A percentile compares a stretch with the other conserved stretches of the same genome.
Evolutionary conservation across 2,329 filamentous ascomycete species (phyloP).

Genomic region (Ambrosiella xylebori): DNA sequence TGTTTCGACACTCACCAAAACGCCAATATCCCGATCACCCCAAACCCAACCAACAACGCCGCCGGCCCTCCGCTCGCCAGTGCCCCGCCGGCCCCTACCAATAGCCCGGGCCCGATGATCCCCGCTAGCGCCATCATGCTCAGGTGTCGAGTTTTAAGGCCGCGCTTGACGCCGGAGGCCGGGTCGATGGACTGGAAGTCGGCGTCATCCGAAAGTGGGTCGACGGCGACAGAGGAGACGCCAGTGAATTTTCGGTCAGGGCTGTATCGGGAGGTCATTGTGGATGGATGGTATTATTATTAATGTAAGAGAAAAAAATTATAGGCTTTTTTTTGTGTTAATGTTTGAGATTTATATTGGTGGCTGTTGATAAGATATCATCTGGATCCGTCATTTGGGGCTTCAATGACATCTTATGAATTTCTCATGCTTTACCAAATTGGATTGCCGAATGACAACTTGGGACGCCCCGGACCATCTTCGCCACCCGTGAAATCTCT

Average conservation of each 20-base stretch:
- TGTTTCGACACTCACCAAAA: constrained; percentile 12
- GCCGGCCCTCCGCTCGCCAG: constrained; percentile 53
- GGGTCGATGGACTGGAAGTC: constrained; percentile 36
- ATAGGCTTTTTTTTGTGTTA: not conserved
- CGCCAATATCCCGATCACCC: constrained; percentile 36
- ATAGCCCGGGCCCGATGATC: constrained; percentile 51
- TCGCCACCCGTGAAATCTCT: too few relatives aligned
- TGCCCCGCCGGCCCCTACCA: constrained; percentile 55
- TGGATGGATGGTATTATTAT: not conserved
- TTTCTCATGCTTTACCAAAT: too few relatives aligned
- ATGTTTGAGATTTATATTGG: not conserved
- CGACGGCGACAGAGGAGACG: constrained; percentile 15
- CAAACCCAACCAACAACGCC: constrained; percentile 56
- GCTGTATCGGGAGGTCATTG: constrained; percentile 1
- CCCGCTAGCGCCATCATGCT: constrained; percentile 48
- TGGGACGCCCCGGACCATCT: too few relatives aligned
- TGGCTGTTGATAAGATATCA: not conserved
- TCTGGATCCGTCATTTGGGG: not conserved
- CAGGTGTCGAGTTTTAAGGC: constrained; percentile 49
- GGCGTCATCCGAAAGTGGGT: constrained; percentile 14
- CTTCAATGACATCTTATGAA: not conserved
- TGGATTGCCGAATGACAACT: too few relatives aligned
- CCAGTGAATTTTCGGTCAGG: not conserved
- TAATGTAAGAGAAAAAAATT: not conserved
- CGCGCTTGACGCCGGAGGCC: constrained; percentile 48